A percentile compares a stretch with the other conserved stretches of the same genome.
These are phyloP conservation scores for Wallemia ichthyophaga DNA, from an alignment of 1,284 basidiomycete genomes.

Conservation along the genomic window DNA sequence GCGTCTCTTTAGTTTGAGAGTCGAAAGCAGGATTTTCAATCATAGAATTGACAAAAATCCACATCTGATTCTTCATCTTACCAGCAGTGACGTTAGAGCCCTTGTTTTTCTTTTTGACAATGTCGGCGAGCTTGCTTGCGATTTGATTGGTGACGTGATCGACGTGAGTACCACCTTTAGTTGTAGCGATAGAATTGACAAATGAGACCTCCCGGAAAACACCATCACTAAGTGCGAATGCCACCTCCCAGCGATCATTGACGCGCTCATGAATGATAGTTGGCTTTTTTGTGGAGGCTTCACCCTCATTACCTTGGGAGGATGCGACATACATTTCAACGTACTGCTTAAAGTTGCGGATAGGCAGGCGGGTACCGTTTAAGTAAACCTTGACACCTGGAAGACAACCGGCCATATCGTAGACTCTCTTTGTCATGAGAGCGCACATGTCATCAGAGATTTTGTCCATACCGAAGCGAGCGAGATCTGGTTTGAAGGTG, in stretches of 20 bases:
- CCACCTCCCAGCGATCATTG: constrained; percentile 72
- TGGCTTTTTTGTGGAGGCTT: constrained; percentile 35
- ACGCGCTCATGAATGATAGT: constrained; percentile 55
- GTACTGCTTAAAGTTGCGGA: constrained; percentile 93
- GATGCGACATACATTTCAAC: constrained; percentile 74
- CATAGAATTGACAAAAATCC: constrained; percentile 88
- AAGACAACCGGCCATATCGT: constrained; percentile 85
- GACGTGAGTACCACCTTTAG: constrained; percentile 90
- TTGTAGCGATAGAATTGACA: constrained; percentile 91
- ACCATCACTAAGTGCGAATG: constrained; percentile 76
- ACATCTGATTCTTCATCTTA: constrained; percentile 92
- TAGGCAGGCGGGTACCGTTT: constrained; percentile 69
- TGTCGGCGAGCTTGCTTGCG: constrained; percentile 45
- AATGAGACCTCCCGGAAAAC: constrained; percentile 83
- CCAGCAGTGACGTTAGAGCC: constrained; percentile 64
- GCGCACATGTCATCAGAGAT: constrained; percentile 81
- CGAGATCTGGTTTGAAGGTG: constrained; percentile 75
- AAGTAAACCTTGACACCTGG: constrained; percentile 78
- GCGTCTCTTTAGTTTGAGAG: constrained; percentile 92
- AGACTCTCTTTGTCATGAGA: constrained; percentile 77
- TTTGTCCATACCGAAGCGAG: constrained; percentile 64
- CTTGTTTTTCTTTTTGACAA: constrained; percentile 89
- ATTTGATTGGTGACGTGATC: constrained; percentile 62
- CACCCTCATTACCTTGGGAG: constrained; percentile 35
- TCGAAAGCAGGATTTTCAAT: constrained; percentile 98